Conservation (phyloP, 2,329 filamentous ascomycete genomes). For the Fusarium multiceps region DNA sequence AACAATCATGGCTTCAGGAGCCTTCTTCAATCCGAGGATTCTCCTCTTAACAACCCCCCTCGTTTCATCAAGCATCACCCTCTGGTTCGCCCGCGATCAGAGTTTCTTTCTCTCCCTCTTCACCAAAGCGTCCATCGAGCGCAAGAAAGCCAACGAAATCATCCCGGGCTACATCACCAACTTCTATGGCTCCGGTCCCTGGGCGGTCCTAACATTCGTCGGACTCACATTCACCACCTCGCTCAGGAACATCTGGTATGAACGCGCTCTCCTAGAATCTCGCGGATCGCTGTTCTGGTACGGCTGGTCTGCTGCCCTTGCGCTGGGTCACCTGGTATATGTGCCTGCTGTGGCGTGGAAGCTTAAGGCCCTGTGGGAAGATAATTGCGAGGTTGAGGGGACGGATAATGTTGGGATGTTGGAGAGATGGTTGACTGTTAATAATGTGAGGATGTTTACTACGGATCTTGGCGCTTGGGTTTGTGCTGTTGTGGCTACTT, state of each 20-base stretch:
- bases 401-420: constrained; percentile 47
- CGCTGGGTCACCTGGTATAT: constrained; percentile 50
- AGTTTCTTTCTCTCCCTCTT: constrained; percentile 56
- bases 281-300: constrained; percentile 50
- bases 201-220: constrained; percentile 50
- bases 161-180: constrained; percentile 57
- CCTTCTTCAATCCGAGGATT: constrained; percentile 53
- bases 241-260: constrained; percentile 42
- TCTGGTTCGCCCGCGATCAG: constrained; percentile 60
- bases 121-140: constrained; percentile 45
- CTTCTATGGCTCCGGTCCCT: constrained; percentile 54
- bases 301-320: constrained; percentile 46
- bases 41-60: constrained; percentile 58
- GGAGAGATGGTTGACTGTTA: constrained; percentile 49
- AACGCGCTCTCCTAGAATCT: constrained; percentile 38
- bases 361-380: constrained; percentile 48
- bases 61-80: constrained; percentile 59
- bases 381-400: constrained; percentile 32
- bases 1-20: constrained; percentile 51
- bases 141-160: constrained; percentile 49
- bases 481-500: constrained; percentile 48
- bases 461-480: constrained; percentile 51
- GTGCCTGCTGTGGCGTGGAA: constrained; percentile 50
- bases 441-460: constrained; percentile 49
- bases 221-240: constrained; percentile 50